Base-by-base conservation (phyloP, 148 eudicot genomes). In the Agrostemma githago region DNA sequence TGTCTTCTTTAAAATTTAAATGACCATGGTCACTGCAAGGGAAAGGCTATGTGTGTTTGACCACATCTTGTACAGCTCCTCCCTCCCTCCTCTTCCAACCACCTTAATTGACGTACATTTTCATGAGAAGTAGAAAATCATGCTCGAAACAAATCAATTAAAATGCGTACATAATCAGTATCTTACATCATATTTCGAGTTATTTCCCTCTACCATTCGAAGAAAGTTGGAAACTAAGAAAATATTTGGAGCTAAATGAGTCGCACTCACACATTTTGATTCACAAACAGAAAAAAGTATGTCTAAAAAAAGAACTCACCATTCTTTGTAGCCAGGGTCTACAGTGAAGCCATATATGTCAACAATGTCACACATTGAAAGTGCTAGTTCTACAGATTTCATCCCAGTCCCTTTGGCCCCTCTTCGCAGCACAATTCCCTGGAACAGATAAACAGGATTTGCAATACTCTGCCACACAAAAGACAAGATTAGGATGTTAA, bases 321-420 rank as follows among this genome's bases (percentile, higher is more conserved):
- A 94, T 79, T 94, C 97, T 61, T 93, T 91, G 62, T 94, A 94
- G 71, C 97, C 98, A 40, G 98, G 98, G 82, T 94, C 98, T 51
- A 94, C 98, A 21, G 97, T 94, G 88, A 94, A 94, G 72, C 98
- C 98, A 80, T 94, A 94, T 44, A 94, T 88, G 85, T 95, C 93
- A 77, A 92, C 93, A 76, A 87, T 85, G 77, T 95, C 96, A 77
- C 98, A 95, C 98, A 95, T 95, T 79, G 98, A 95, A 83, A 95
- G 98, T 42, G 97, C 98, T 9, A 95, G 86, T 81, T 95, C 98
- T 68, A 92, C 82, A 62, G 97, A 89, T 83, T 95, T 95, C 98
- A 95, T 95, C 69, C 97, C 98, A 70, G 97, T 95, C 81, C 98
- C 98, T 85, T 95, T 95, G 72, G 98, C 98, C 65, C 98, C 98